Conservation (phyloP, 192 early-diverging fungal genomes). For the Backusella tarrabulga region DNA sequence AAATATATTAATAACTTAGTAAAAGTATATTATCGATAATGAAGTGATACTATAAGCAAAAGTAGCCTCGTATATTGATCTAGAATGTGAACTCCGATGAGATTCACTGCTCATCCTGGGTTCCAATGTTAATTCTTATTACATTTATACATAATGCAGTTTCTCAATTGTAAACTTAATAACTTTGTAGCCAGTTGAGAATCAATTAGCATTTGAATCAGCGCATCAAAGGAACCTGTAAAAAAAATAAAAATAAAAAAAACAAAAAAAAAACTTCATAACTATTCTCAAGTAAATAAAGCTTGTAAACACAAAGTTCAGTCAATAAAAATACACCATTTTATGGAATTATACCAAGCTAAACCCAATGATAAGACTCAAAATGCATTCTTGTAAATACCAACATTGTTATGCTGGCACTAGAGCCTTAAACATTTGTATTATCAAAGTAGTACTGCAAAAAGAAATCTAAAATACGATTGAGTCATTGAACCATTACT, state of each 20-base stretch:
- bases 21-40: background rate
- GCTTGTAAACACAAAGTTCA: background rate
- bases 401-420: background rate
- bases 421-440: background rate
- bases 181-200: background rate
- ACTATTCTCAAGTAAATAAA: background rate
- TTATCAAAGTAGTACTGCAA: no score
- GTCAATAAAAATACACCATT: background rate
- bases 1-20: background rate
- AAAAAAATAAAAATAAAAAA: no score
- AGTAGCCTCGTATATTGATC: background rate
- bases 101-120: background rate
- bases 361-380: background rate
- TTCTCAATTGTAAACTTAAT: background rate
- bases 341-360: background rate
- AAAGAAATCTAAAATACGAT: no score
- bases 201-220: background rate
- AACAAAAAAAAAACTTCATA: background rate
- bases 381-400: background rate
- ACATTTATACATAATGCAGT: background rate
- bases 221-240: background rate
- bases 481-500: no score
- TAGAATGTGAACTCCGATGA: background rate
- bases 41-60: background rate
- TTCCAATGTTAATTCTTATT: background rate